Percentiles rank a stretch among this genome's conserved stretches.
phyloP scores from a whole-genome alignment of 768 basidiomycete species.

The Tylopilus intermedius region DNA sequence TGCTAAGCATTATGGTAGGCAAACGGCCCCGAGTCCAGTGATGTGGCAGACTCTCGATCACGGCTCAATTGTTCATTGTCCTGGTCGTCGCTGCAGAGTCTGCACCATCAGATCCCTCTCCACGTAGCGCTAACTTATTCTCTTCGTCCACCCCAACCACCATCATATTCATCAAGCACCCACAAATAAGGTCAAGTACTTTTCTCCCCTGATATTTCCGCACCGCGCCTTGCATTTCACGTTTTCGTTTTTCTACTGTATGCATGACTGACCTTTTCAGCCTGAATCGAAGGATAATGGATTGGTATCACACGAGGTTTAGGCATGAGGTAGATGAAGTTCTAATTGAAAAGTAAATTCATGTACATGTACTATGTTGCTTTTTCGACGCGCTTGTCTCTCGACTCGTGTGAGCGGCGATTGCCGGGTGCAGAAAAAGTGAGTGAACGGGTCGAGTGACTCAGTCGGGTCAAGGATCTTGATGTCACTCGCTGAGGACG shows the following conservation, averaged over 20 bases:
- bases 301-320: conserved; percentile 1
- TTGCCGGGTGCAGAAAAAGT: neutral
- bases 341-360: conserved; percentile 5
- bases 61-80: neutral
- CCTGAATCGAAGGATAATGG: conserved; percentile 10
- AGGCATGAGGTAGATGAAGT: neutral
- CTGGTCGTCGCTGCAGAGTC: neutral
- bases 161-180: conserved; percentile 11
- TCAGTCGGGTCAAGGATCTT: neutral
- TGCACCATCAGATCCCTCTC: neutral
- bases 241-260: conserved; percentile 8
- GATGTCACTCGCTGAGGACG: conserved; percentile 11
- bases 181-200: conserved; percentile 27
- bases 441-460: neutral
- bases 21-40: no score
- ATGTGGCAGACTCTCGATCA: conserved; percentile 27
- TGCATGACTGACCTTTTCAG: conserved; percentile 30
- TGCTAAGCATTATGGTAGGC: neutral
- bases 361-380: conserved; percentile 10
- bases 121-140: conserved; percentile 28
- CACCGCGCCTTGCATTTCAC: neutral
- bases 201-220: conserved; percentile 8
- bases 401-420: neutral
- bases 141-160: conserved; percentile 7
- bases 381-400: neutral